Conservation (phyloP, 768 basidiomycete species). For the Termitomyces sp. region DNA sequence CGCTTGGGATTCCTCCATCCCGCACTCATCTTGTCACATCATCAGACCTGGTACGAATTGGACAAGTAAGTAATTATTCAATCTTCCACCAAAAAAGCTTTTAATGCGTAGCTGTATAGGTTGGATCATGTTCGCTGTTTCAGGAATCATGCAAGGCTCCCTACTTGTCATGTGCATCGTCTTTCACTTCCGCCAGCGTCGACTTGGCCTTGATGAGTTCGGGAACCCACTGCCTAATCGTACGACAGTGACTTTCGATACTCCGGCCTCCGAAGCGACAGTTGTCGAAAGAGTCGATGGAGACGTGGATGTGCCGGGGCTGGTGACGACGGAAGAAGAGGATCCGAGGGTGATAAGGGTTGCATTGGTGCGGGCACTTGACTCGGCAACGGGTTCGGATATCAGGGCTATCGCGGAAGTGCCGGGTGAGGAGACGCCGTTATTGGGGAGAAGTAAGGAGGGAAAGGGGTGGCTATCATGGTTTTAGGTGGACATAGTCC, state of each 20-base stretch:
- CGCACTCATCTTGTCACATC: background rate
- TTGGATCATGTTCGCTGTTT: conserved; percentile 76
- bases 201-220: conserved; percentile 84
- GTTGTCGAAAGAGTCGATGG: background rate
- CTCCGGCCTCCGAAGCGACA: background rate
- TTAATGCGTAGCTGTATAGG: conserved; percentile 30
- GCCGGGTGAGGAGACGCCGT: conserved; percentile 16
- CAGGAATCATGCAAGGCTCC: conserved; percentile 78
- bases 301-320: conserved; percentile 17
- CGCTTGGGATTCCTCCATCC: background rate
- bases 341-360: conserved; percentile 16
- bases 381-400: conserved; percentile 18
- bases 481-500: background rate
- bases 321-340: conserved; percentile 18
- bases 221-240: conserved; percentile 42
- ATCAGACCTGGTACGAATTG: conserved; percentile 73
- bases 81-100: background rate
- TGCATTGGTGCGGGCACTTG: conserved; percentile 18
- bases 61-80: conserved; percentile 51
- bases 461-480: conserved; percentile 1
- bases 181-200: conserved; percentile 78
- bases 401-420: conserved; percentile 9
- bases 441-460: conserved; percentile 7
- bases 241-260: too few relatives aligned
- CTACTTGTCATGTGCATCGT: conserved; percentile 81